Evolutionary conservation across 176 grass and related monocot species (phyloP).

Genomic region (Hordeum vulgare): DNA sequence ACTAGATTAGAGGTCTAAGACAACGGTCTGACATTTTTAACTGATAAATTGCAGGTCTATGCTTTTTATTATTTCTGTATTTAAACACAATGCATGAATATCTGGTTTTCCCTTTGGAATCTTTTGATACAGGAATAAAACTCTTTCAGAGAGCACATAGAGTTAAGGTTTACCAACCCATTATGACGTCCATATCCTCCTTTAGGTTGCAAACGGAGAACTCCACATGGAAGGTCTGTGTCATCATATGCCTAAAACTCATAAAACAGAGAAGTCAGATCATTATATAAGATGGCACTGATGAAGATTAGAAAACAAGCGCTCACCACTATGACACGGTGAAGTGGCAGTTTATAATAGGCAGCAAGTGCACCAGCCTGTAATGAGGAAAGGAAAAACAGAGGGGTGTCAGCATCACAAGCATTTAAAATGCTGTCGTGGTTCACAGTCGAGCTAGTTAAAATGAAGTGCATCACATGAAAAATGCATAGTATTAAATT

Average conservation of each 20-base stretch:
- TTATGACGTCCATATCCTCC: constrained; percentile 82
- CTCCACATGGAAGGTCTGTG: constrained; percentile 75
- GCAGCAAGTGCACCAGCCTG: constrained; percentile 79
- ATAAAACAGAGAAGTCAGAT: constrained; percentile 14
- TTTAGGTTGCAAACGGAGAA: constrained; percentile 85
- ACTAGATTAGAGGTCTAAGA: neutral
- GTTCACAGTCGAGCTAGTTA: neutral
- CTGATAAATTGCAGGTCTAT: neutral
- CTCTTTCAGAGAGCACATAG: neutral
- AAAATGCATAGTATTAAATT: neutral
- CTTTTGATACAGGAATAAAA: neutral
- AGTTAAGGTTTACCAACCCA: constrained; percentile 46
- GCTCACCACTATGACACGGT: constrained; percentile 66
- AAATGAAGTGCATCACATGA: constrained; percentile 7
- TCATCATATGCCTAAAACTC: constrained; percentile 75
- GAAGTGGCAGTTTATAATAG: constrained; percentile 82
- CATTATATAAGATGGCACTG: neutral
- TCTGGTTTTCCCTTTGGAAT: neutral
- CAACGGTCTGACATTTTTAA: neutral
- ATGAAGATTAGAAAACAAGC: constrained; percentile 10
- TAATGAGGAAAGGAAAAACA: constrained; percentile 23
- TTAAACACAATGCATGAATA: constrained; percentile 13
- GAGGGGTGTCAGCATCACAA: neutral
- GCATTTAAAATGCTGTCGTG: neutral
- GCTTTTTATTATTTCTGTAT: neutral